Evolutionary conservation across 352 stramenopile species (phyloP), one percentile per base, ranked within the genome.

Genomic region (Globisporangium heterothallicum): DNA sequence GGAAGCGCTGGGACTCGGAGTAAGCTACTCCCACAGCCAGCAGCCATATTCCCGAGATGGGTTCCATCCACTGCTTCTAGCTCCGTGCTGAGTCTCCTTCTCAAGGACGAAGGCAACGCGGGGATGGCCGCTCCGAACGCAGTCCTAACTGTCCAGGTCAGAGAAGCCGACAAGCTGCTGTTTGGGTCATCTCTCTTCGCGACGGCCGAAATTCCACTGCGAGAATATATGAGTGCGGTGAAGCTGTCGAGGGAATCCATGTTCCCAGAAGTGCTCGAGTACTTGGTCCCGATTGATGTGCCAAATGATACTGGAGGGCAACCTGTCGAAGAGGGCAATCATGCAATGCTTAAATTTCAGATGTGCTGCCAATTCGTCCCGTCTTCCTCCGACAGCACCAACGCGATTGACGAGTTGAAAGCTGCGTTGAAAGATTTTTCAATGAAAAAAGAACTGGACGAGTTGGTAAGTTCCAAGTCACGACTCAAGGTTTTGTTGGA

Each of bases 181-280:
- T 91, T 92, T 41, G 77, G 78, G 0, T 92, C 80, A 0, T 86
- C 80, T 1, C 36, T 88, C 30, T 54, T 92, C 9, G 75, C 74
- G 18, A 71, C 61, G 4, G 70, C 64, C 12, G 61, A 47, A 2
- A 57, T 91, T 47, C 74, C 74, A 8, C 58, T 91, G 30, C 56
- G 66, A 14, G 63, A 74, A 27, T 82, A 88, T 24, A 59, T 78
- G 32, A 51, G 56, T 30, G 62, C 66, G 14, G 66, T 80, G 32
- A 72, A 68, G 29, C 44, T 50, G 27, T 41, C 59, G 8, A 56
- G 42, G 49, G 56, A 19, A 9, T 35, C 64, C 13, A 24, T 16
- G 55, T 46, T 35, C 46, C 53, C 68, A 14, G 51, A 68, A 36
- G 70, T 83, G 36, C 55, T 77, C 0, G 72, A 85, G 45, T 81